phyloP scores from a whole-genome alignment of 2,329 filamentous ascomycete species.

The Cladophialophora exuberans region DNA sequence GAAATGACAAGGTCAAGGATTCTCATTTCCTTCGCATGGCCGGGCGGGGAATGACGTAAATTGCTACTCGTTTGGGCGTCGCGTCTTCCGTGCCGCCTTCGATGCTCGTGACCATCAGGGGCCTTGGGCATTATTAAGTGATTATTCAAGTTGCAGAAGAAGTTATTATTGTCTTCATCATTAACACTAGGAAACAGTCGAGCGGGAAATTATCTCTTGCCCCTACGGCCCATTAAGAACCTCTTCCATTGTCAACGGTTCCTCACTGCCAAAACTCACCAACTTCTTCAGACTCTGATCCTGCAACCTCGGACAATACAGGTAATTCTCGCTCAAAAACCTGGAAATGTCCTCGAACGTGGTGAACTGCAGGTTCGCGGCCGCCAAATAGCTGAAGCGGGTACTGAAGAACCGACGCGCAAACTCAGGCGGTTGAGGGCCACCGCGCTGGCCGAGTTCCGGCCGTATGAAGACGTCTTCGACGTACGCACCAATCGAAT shows the following conservation, averaged over 20 bases:
- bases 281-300: background rate
- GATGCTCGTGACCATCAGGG: too few relatives aligned
- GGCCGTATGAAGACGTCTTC: background rate
- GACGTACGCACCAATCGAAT: background rate
- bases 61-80: too few relatives aligned
- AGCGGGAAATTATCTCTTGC: too few relatives aligned
- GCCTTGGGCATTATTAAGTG: too few relatives aligned
- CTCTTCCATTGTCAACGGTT: background rate
- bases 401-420: constrained; percentile 1
- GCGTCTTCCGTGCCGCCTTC: too few relatives aligned
- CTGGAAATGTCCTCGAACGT: constrained; percentile 1
- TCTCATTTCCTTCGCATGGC: too few relatives aligned
- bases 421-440: background rate
- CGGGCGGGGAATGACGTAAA: too few relatives aligned
- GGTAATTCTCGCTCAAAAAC: constrained; percentile 1
- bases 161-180: too few relatives aligned
- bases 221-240: background rate
- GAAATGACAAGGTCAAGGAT: too few relatives aligned
- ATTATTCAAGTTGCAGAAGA: too few relatives aligned
- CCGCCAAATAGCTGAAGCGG: background rate
- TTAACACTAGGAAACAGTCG: too few relatives aligned
- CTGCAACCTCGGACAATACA: constrained; percentile 2
- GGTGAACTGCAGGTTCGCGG: background rate
- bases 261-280: background rate
- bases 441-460: background rate